Base-by-base conservation (phyloP, 2,329 filamentous ascomycete species). In the Chalara sp. region DNA sequence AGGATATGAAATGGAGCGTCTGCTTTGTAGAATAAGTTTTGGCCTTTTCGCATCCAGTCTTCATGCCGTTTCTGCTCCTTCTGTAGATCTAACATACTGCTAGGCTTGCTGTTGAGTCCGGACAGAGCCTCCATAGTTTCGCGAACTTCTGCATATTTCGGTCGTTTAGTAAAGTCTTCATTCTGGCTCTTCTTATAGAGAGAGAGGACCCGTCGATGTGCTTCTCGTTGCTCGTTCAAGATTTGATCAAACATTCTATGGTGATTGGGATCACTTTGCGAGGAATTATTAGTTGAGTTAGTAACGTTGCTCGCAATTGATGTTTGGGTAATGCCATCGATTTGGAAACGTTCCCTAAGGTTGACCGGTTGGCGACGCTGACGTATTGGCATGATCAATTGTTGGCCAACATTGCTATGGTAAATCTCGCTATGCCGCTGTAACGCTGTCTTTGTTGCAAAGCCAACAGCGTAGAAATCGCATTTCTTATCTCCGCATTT, bases 1-100 rank as follows among this genome's bases (percentile, higher is more conserved):
- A 99, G 77, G 57, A 99, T 99, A 67, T 99, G 93, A 10, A 99
- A 75, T 1, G 93, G 93, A 1, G 93, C 93, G 65, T 99, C 99
- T 1, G 93, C 93, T 69, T 99, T 99, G 48, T 93, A 93, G 64
- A 99, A 99, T 0, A 99, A 72, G 67, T 96, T 96, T 72, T 99
- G 99, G 47, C 93, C 93, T 63, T 89, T 89, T 33, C 93, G 81
- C 92, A 99, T 99, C 93, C 93, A 99, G 67, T 99, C 93, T 66
- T 99, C 93, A 59, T 97, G 93, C 6, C 89, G 84, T 65, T 93
- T 95, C 58, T 93, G 87, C 67, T 97, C 90, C 57, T 89, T 91
- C 65, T 99, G 93, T 4, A 99, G 79, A 62, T 99, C 93, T 33
- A 95, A 79, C 0, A 92, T 95, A 2, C 93, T 93, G 40, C 80